A percentile compares a stretch with the other conserved stretches of the same genome.
phyloP scores from a whole-genome alignment of 2,329 filamentous ascomycete species.

The Fusarium acutatum region DNA sequence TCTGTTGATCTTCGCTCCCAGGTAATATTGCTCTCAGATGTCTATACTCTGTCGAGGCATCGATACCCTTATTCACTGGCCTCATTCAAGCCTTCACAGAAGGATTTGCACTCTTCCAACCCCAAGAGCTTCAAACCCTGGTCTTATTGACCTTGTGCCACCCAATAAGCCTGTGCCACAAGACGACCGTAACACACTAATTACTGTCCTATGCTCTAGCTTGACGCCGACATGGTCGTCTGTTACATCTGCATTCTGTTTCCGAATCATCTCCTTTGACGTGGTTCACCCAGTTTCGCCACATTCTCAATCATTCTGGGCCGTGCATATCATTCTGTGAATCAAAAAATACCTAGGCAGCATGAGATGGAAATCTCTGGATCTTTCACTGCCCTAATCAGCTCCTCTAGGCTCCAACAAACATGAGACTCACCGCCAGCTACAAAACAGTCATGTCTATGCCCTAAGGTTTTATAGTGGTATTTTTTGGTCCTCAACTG shows the following conservation, averaged over 20 bases:
- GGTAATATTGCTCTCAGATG: background rate
- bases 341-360: background rate
- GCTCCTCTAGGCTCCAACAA: slow-evolving; percentile 22
- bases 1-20: background rate
- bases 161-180: slow-evolving; percentile 44
- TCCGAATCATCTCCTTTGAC: slow-evolving; percentile 33
- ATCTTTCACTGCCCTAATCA: background rate
- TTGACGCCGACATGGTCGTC: slow-evolving; percentile 11
- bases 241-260: slow-evolving; percentile 22
- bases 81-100: slow-evolving; percentile 25
- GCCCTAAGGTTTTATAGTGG: slow-evolving; percentile 5
- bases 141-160: slow-evolving; percentile 22
- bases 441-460: background rate
- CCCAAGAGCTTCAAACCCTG: slow-evolving; percentile 25
- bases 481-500: slow-evolving; percentile 18
- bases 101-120: slow-evolving; percentile 9
- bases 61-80: slow-evolving; percentile 6
- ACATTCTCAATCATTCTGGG: background rate
- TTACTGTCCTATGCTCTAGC: slow-evolving; percentile 13
- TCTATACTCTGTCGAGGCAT: background rate
- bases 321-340: background rate
- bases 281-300: slow-evolving; percentile 15
- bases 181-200: slow-evolving; percentile 33
- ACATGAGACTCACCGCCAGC: slow-evolving; percentile 36
- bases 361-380: background rate